These are phyloP conservation scores for Pisolithus orientalis DNA, from an alignment of 768 basidiomycete genomes.

Conservation along the genomic window DNA sequence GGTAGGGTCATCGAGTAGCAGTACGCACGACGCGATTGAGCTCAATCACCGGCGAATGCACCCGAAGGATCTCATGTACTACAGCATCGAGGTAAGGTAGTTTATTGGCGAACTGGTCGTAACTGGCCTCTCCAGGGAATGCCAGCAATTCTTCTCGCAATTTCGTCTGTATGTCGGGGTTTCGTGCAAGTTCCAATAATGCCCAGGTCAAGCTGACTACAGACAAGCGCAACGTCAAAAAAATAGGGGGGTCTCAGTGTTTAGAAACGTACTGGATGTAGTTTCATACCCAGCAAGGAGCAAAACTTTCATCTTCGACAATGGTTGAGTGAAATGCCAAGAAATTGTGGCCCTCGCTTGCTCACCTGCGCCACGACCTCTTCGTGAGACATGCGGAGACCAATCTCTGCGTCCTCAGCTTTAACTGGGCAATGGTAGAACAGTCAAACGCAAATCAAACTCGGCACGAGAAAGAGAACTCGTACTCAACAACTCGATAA, in stretches of 20 bases:
- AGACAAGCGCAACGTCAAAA: neutral
- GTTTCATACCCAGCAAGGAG: slow-evolving; percentile 21
- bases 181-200: slow-evolving; percentile 46
- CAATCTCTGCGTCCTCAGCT: slow-evolving; percentile 23
- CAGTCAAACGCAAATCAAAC: slow-evolving; percentile 13
- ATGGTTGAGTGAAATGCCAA: neutral
- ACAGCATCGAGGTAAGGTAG: slow-evolving; percentile 53
- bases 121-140: slow-evolving; percentile 42
- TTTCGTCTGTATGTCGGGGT: slow-evolving; percentile 40
- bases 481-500: slow-evolving; percentile 21
- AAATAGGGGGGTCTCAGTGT: too few relatives aligned
- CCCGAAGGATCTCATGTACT: slow-evolving; percentile 37
- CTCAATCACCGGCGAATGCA: slow-evolving; percentile 34
- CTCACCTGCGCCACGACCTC: slow-evolving; percentile 23
- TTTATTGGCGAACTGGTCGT: slow-evolving; percentile 44
- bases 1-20: too few relatives aligned
- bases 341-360: neutral
- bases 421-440: slow-evolving; percentile 25
- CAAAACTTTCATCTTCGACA: slow-evolving; percentile 13
- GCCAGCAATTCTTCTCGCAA: slow-evolving; percentile 43
- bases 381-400: slow-evolving; percentile 18
- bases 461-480: slow-evolving; percentile 1
- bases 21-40: slow-evolving; percentile 9
- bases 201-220: slow-evolving; percentile 36
- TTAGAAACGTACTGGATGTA: slow-evolving; percentile 9